These are phyloP conservation scores for Leishmania major DNA, from an alignment of 208 protist species.

Conservation along the genomic window DNA sequence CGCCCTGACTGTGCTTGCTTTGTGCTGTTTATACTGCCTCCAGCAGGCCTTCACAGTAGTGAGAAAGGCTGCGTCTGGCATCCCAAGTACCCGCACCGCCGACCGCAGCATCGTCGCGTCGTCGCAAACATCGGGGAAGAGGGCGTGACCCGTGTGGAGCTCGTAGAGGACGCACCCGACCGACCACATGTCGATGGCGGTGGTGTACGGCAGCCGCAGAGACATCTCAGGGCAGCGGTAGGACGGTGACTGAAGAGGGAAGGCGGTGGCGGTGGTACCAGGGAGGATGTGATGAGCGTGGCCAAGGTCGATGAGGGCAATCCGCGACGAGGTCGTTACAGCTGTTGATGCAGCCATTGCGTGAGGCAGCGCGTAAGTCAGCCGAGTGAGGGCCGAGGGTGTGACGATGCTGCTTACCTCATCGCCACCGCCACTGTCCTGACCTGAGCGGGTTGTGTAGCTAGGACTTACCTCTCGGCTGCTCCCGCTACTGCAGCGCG, in stretches of 20 bases:
- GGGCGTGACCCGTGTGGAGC: conserved; percentile 41
- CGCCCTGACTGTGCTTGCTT: neutral
- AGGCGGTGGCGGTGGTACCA: conserved; percentile 87
- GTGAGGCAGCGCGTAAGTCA: conserved; percentile 4
- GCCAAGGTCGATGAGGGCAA: conserved; percentile 98
- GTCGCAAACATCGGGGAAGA: conserved; percentile 50
- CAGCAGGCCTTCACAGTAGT: conserved; percentile 47
- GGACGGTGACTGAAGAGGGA: conserved; percentile 96
- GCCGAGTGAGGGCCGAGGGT: neutral
- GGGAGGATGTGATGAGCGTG: conserved; percentile 70
- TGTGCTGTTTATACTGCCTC: conserved; percentile 35
- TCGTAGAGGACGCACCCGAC: conserved; percentile 62
- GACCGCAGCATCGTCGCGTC: conserved; percentile 43
- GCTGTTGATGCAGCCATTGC: conserved; percentile 1
- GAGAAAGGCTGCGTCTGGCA: conserved; percentile 52
- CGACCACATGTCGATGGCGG: conserved; percentile 78
- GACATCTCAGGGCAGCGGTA: conserved; percentile 97
- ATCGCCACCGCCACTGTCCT: conserved; percentile 11
- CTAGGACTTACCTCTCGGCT: neutral
- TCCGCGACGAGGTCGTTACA: conserved; percentile 9
- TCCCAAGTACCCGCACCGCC: conserved; percentile 39
- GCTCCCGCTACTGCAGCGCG: neutral
- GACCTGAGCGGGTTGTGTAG: neutral
- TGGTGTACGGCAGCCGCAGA: conserved; percentile 59
- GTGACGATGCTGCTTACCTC: neutral